Conservation (phyloP, 2,329 filamentous ascomycete species). For the Parascedosporium putredinis region DNA sequence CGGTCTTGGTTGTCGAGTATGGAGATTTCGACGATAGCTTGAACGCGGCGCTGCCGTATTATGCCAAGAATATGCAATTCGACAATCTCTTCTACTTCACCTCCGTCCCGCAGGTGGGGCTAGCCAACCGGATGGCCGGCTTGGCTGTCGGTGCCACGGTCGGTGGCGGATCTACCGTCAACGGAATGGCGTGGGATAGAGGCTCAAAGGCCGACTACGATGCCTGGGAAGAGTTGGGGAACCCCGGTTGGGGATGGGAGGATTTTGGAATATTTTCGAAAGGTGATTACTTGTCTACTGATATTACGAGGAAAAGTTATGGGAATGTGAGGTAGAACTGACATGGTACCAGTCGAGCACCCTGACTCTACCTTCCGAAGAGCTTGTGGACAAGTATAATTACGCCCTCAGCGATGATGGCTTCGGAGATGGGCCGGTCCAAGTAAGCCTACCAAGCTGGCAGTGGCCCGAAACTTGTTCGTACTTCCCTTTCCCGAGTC, state of each 20-base stretch:
- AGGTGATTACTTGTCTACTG: slow-evolving; percentile 2
- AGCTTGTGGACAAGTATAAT: background rate
- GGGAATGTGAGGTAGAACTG: too few relatives aligned
- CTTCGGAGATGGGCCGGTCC: slow-evolving; percentile 4
- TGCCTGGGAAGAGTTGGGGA: slow-evolving; percentile 26
- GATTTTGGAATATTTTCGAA: slow-evolving; percentile 18
- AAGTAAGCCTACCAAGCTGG: slow-evolving; percentile 6
- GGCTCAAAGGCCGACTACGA: slow-evolving; percentile 20
- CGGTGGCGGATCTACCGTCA: slow-evolving; percentile 21
- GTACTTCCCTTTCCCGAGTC: too few relatives aligned
- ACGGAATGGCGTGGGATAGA: slow-evolving; percentile 20
- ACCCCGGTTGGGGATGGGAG: slow-evolving; percentile 26
- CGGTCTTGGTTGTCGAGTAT: slow-evolving; percentile 18
- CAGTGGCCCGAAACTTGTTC: slow-evolving; percentile 4
- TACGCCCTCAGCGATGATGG: slow-evolving; percentile 3
- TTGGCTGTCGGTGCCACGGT: slow-evolving; percentile 18
- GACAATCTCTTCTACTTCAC: slow-evolving; percentile 13
- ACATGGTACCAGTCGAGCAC: background rate
- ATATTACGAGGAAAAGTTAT: background rate
- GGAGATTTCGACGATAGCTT: slow-evolving; percentile 18
- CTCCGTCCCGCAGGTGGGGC: slow-evolving; percentile 16
- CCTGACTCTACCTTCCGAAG: background rate
- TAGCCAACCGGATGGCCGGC: slow-evolving; percentile 14
- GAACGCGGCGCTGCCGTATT: slow-evolving; percentile 15
- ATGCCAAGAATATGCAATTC: slow-evolving; percentile 12